These are phyloP conservation scores for Endocalyx cinctus DNA, from an alignment of 2,329 filamentous ascomycete genomes.

Conservation along the genomic window DNA sequence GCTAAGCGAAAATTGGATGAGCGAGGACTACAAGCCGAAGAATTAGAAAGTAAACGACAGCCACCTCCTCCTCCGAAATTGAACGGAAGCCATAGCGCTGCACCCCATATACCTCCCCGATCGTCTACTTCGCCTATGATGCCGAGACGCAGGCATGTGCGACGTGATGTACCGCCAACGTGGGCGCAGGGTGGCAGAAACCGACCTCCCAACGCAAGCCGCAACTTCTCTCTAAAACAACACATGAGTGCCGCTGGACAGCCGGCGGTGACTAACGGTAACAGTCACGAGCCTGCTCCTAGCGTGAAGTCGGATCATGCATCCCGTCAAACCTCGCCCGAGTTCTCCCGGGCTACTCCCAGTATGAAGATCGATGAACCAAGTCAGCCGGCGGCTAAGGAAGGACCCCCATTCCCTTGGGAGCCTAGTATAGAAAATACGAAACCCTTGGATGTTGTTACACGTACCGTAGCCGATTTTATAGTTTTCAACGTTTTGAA, in stretches of 20 bases:
- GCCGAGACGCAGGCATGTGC: conserved; percentile 35
- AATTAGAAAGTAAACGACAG: conserved; percentile 44
- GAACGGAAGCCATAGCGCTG: conserved; percentile 34
- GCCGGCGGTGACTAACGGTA: conserved; percentile 23
- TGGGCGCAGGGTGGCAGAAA: conserved; percentile 43
- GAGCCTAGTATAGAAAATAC: conserved; percentile 65
- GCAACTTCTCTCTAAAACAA: conserved; percentile 42
- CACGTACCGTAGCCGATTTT: conserved; percentile 75
- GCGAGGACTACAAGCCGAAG: conserved; percentile 43
- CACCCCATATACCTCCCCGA: conserved; percentile 16
- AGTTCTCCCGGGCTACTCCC: conserved; percentile 33
- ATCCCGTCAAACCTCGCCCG: conserved; percentile 44
- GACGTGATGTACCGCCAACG: conserved; percentile 35
- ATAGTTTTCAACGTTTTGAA: conserved; percentile 67
- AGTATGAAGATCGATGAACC: conserved; percentile 14
- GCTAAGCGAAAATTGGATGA: conserved; percentile 47
- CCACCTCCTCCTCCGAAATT: conserved; percentile 46
- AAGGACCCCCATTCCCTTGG: conserved; percentile 42
- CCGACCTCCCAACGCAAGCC: conserved; percentile 31
- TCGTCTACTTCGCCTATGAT: conserved; percentile 29
- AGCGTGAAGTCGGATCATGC: conserved; percentile 24
- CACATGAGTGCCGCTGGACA: conserved; percentile 7
- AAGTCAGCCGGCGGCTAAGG: conserved; percentile 18
- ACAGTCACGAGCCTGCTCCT: conserved; percentile 14
- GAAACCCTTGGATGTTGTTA: conserved; percentile 68